Percentiles rank a stretch among this genome's conserved stretches.
Conservation (phyloP, 1,284 basidiomycete genomes). For the Chiua sp. region DNA sequence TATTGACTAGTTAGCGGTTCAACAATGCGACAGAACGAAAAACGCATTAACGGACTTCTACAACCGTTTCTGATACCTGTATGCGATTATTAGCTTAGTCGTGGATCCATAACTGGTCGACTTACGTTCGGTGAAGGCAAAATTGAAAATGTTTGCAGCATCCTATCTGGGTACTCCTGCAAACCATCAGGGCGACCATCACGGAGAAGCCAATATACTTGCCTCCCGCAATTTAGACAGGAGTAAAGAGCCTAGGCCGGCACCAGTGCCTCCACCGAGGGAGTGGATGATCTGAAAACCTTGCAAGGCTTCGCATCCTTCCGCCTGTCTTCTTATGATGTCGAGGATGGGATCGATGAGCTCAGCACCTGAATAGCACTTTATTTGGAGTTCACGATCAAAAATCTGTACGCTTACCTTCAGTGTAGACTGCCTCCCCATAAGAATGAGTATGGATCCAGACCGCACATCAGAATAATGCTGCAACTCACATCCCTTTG, state of each 20-base stretch:
- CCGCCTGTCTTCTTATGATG: slow-evolving; percentile 74
- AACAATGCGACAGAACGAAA: background rate
- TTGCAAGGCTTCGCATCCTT: slow-evolving; percentile 87
- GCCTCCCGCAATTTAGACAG: slow-evolving; percentile 87
- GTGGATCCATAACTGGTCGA: slow-evolving; percentile 6
- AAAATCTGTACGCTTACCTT: slow-evolving; percentile 54
- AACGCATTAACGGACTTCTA: slow-evolving; percentile 62
- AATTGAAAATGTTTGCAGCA: slow-evolving; percentile 93
- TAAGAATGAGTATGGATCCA: slow-evolving; percentile 22
- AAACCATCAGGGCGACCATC: slow-evolving; percentile 9
- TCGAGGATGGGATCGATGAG: slow-evolving; percentile 88
- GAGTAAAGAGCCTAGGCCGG: slow-evolving; percentile 84
- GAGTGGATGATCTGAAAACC: slow-evolving; percentile 96
- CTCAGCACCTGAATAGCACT: slow-evolving; percentile 73
- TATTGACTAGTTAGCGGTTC: slow-evolving; percentile 30
- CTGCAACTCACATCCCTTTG: slow-evolving; percentile 78
- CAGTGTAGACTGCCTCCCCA: slow-evolving; percentile 73
- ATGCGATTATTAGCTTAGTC: slow-evolving; percentile 13
- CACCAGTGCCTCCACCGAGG: slow-evolving; percentile 92
- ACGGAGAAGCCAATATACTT: slow-evolving; percentile 7
- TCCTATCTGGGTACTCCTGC: slow-evolving; percentile 90
- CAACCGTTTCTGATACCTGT: slow-evolving; percentile 93
- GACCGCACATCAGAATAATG: background rate
- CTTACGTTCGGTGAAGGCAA: slow-evolving; percentile 87
- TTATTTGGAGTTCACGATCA: background rate